A percentile compares a stretch with the other conserved stretches of the same genome.
These are phyloP conservation scores for Botrytis deweyae DNA, from an alignment of 2,329 filamentous ascomycete genomes.

Conservation along the genomic window DNA sequence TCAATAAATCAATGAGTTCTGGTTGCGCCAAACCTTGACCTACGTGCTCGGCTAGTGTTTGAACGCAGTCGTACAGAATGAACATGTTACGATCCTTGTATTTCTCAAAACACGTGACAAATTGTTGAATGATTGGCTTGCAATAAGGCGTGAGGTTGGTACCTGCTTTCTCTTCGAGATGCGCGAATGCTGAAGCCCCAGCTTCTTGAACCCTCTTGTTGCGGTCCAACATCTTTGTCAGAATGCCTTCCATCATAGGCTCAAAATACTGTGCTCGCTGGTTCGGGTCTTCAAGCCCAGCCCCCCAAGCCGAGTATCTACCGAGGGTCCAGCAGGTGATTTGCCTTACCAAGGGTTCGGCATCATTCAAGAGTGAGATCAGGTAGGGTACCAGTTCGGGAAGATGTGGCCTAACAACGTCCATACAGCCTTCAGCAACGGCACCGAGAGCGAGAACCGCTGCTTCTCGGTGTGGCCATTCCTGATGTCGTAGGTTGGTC, in stretches of 20 bases:
- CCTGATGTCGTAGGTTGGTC: conserved; percentile 79
- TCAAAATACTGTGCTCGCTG: conserved; percentile 80
- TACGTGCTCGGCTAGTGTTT: conserved; percentile 91
- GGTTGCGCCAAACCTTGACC: conserved; percentile 77
- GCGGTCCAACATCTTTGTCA: conserved; percentile 90
- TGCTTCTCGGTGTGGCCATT: conserved; percentile 92
- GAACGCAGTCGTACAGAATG: conserved; percentile 96
- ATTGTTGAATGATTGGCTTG: conserved; percentile 85
- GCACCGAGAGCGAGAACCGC: conserved; percentile 92
- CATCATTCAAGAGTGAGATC: conserved; percentile 78
- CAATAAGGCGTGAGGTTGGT: conserved; percentile 80
- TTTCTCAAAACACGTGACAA: conserved; percentile 84
- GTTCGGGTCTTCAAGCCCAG: conserved; percentile 64
- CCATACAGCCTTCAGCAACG: conserved; percentile 91
- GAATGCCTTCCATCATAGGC: conserved; percentile 94
- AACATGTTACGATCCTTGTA: conserved; percentile 99
- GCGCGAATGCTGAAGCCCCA: conserved; percentile 92
- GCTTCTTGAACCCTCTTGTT: conserved; percentile 99
- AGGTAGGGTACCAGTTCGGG: conserved; percentile 89
- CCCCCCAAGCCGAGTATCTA: conserved; percentile 90
- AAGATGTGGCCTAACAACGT: conserved; percentile 84
- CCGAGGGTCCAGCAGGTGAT: conserved; percentile 98
- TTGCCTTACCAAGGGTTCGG: conserved; percentile 86
- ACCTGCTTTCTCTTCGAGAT: conserved; percentile 90
- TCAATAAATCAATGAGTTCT: conserved; percentile 78